These are phyloP conservation scores for Fusarium sublunatum DNA, from an alignment of 2,329 filamentous ascomycete species.

Conservation along the genomic window DNA sequence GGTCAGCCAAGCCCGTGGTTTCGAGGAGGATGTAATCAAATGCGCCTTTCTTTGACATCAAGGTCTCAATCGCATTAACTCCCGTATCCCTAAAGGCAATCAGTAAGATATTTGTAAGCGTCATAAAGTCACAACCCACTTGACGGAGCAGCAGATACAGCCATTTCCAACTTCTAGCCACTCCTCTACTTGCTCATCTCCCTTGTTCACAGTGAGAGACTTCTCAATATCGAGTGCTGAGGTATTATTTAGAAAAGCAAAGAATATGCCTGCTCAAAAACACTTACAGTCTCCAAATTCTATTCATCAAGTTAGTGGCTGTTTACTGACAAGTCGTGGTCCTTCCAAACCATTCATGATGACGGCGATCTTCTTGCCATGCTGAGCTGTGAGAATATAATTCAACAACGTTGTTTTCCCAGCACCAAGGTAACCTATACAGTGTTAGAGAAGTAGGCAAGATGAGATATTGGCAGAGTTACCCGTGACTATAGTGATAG, in stretches of 20 bases:
- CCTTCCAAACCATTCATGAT: conserved; percentile 81
- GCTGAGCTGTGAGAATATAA: conserved; percentile 92
- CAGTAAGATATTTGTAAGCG: conserved; percentile 25
- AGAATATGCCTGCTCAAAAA: background rate
- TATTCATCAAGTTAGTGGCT: conserved; percentile 50
- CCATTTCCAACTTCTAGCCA: conserved; percentile 97
- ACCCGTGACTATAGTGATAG: conserved; percentile 88
- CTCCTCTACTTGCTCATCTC: conserved; percentile 84
- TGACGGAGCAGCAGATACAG: conserved; percentile 97
- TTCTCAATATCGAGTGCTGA: conserved; percentile 96
- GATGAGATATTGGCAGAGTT: conserved; percentile 23
- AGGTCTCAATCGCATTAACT: conserved; percentile 91
- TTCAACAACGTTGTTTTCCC: conserved; percentile 96
- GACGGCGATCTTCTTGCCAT: conserved; percentile 98
- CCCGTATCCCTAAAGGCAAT: conserved; percentile 76
- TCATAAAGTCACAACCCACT: conserved; percentile 61
- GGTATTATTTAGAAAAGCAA: conserved; percentile 22
- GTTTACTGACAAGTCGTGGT: conserved; percentile 1
- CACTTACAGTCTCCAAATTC: conserved; percentile 83
- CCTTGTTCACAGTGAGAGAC: conserved; percentile 88
- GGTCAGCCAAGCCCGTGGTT: conserved; percentile 94
- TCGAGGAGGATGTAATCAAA: conserved; percentile 99
- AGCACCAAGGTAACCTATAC: conserved; percentile 88
- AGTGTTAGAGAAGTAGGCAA: conserved; percentile 1
- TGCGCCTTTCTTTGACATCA: conserved; percentile 92